Conservation (phyloP, 2,329 filamentous ascomycete genomes). For the Talaromyces sp. region DNA sequence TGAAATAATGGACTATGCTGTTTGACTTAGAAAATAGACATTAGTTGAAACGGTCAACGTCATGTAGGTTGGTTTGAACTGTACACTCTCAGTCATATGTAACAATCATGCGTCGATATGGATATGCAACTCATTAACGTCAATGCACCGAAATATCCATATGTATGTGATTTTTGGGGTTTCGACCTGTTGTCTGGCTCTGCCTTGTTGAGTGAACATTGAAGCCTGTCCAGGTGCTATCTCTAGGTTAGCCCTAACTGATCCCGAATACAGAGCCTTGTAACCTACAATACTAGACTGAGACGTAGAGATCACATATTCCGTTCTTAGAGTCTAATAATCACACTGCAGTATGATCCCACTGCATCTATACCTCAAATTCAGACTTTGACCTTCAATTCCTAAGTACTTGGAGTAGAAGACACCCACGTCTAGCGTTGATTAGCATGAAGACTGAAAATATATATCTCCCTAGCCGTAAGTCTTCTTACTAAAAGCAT, state of each 20-base stretch:
- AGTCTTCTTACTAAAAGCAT: background rate
- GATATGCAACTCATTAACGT: background rate
- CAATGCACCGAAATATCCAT: background rate
- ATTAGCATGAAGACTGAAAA: background rate
- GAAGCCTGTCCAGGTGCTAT: background rate
- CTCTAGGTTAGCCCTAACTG: background rate
- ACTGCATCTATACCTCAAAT: background rate
- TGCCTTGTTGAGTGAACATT: background rate
- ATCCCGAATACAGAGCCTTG: background rate
- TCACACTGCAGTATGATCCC: background rate
- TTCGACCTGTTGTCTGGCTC: background rate
- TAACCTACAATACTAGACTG: background rate
- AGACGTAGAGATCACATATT: background rate
- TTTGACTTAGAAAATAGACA: background rate
- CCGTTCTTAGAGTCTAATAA: background rate
- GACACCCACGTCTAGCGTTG: background rate
- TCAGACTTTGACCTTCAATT: background rate
- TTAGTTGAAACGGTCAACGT: background rate
- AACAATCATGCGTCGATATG: background rate
- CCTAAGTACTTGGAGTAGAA: background rate
- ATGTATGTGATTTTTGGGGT: background rate
- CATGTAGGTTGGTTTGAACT: background rate
- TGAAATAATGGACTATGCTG: conserved; percentile 15
- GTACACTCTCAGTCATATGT: background rate
- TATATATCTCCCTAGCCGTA: background rate